phyloP scores from a whole-genome alignment of 2,329 filamentous ascomycete species.

The Rutstroemia sp. region DNA sequence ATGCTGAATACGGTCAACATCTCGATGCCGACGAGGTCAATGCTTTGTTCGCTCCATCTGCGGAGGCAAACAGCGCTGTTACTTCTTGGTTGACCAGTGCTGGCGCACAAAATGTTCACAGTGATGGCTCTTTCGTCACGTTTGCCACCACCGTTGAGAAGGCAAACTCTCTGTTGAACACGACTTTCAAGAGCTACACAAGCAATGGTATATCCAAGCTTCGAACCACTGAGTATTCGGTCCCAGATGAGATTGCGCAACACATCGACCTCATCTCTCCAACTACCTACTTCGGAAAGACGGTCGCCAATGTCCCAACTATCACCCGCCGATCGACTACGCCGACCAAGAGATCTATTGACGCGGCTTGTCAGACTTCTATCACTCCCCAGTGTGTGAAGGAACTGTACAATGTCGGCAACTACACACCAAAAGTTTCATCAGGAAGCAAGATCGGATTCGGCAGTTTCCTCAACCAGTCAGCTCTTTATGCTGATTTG shows the following conservation, averaged over 20 bases:
- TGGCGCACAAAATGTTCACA: slow-evolving; percentile 37
- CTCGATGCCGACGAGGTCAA: slow-evolving; percentile 43
- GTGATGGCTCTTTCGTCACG: slow-evolving; percentile 46
- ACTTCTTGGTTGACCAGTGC: slow-evolving; percentile 47
- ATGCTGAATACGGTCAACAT: slow-evolving; percentile 46
- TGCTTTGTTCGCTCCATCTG: slow-evolving; percentile 43
- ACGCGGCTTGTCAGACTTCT: slow-evolving; percentile 23
- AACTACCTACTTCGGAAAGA: slow-evolving; percentile 25
- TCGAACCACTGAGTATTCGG: slow-evolving; percentile 22
- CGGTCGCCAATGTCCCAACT: slow-evolving; percentile 8
- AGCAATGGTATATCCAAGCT: slow-evolving; percentile 37
- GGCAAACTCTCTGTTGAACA: slow-evolving; percentile 45
- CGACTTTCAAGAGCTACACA: slow-evolving; percentile 42
- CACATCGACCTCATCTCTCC: slow-evolving; percentile 25
- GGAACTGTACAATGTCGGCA: slow-evolving; percentile 40
- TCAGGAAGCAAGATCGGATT: slow-evolving; percentile 44
- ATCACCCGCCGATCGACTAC: background rate
- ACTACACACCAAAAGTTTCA: slow-evolving; percentile 37
- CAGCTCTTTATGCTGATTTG: slow-evolving; percentile 40
- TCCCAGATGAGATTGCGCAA: slow-evolving; percentile 18
- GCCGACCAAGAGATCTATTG: slow-evolving; percentile 3
- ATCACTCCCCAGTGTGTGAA: slow-evolving; percentile 43
- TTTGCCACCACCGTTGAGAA: slow-evolving; percentile 42
- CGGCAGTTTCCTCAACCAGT: slow-evolving; percentile 44
- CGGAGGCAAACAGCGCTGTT: slow-evolving; percentile 42